These are phyloP conservation scores for Trichoderma polysporum DNA, from an alignment of 2,329 filamentous ascomycete species.

Conservation along the genomic window DNA sequence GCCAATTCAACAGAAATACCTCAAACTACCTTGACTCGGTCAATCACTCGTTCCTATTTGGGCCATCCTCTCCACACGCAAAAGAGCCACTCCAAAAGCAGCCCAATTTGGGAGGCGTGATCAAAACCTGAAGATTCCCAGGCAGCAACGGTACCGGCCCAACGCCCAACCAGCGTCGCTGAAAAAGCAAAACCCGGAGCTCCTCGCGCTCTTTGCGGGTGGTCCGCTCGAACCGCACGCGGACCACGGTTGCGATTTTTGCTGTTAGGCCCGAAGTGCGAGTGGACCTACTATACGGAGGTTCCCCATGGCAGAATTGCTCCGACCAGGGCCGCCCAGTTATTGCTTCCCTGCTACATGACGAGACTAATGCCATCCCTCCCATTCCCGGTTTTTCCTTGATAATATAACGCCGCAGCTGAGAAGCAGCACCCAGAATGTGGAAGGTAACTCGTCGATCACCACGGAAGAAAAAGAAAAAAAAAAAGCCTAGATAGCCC, in stretches of 20 bases:
- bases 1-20: neutral
- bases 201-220: neutral
- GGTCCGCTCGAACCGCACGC: constrained; percentile 4
- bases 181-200: neutral
- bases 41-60: neutral
- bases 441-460: neutral
- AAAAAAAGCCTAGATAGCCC: neutral
- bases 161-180: neutral
- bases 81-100: neutral
- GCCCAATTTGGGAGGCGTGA: neutral
- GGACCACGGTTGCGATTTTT: neutral
- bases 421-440: neutral
- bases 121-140: neutral
- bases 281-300: constrained; percentile 4
- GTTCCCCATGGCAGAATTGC: neutral
- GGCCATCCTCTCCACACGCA: neutral
- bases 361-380: neutral
- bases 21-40: neutral
- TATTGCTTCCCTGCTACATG: neutral
- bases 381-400: neutral
- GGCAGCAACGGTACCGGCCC: neutral
- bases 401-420: neutral
- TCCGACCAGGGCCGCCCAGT: neutral
- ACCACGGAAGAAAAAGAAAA: neutral
- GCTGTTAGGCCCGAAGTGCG: constrained; percentile 18